Base-by-base conservation (phyloP, 345 rosid genomes). In the Eucalyptus dawsonii region DNA sequence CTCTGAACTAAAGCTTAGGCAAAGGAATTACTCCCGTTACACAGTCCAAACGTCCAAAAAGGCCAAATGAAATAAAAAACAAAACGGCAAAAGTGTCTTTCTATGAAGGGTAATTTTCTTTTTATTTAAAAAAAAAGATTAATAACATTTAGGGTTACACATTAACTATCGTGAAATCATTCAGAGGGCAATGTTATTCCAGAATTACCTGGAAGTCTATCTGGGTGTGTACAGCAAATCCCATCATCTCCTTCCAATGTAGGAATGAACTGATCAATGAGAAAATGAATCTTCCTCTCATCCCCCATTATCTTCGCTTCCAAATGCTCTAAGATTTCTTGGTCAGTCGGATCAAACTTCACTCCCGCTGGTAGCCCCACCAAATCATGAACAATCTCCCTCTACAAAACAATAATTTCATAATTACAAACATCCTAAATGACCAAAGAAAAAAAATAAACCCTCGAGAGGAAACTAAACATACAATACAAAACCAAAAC, bases 311-410 rank as follows among this genome's bases (percentile, higher is more conserved):
- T 93, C 90, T 98, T 98, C 1, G 98, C 98, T 88, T 95, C 98
- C 87, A 97, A 92, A 92, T 97, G 98, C 92, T 94, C 94, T n/a
- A 97, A 92, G 56, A 97, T 97, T 91, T 97, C 99, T 89, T 93
- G 96, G 88, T 97, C 99, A 5, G 95, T 95, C 37, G 99, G 99
- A 89, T 98, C 98, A 54, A 98, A 98, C 88, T 95, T 98, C 89
- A 96, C 98, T 85, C 99, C 99, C 2, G 98, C 98, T 7, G 99
- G 99, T 80, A 98, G 89, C 24, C 99, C 97, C 56, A 96, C 98
- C 90, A 97, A 91, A 92, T 95, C 97, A 60, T 94, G 93, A 40
- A 37, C 83, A 87, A 96, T 94, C 25, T 94, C 94, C 86, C 91
- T 93, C 98, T 96, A 90, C 87, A 27, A 17, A 86, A 19, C 47